phyloP scores from a whole-genome alignment of 441 rosid species.

The Metrosideros polymorpha region DNA sequence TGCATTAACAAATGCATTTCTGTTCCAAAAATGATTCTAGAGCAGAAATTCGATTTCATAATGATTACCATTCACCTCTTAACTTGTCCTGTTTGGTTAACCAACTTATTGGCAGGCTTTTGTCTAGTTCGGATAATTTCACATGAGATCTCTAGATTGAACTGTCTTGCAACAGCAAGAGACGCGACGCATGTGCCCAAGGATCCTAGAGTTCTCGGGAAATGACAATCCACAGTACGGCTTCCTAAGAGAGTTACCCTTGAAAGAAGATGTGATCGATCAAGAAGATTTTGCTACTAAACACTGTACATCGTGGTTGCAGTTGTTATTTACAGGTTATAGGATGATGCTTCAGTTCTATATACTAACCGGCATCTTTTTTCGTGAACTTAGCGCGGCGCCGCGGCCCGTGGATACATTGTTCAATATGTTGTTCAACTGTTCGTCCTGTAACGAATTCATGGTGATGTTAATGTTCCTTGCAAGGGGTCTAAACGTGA shows the following conservation, averaged over 20 bases:
- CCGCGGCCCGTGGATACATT: background rate
- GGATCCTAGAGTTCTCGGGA: background rate
- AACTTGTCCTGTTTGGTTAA: background rate
- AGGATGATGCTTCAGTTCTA: background rate
- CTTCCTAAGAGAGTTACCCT: background rate
- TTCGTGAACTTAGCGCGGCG: background rate
- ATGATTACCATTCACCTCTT: too few species aligned
- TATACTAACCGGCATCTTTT: background rate
- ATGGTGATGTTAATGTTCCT: background rate
- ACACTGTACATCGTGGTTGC: background rate
- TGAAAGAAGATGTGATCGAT: background rate
- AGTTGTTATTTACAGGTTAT: background rate
- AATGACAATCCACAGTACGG: background rate
- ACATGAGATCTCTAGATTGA: background rate
- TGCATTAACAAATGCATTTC: too few species aligned
- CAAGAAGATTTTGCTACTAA: background rate
- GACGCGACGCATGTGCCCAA: background rate
- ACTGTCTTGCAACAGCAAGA: background rate
- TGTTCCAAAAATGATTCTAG: too few species aligned
- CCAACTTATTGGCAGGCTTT: background rate
- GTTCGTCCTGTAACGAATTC: background rate
- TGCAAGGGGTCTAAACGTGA: background rate
- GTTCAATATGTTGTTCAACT: background rate
- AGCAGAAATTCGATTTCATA: too few species aligned
- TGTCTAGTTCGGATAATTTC: background rate